phyloP scores from a whole-genome alignment of 257 asterid genomes.

The Striga asiatica region DNA sequence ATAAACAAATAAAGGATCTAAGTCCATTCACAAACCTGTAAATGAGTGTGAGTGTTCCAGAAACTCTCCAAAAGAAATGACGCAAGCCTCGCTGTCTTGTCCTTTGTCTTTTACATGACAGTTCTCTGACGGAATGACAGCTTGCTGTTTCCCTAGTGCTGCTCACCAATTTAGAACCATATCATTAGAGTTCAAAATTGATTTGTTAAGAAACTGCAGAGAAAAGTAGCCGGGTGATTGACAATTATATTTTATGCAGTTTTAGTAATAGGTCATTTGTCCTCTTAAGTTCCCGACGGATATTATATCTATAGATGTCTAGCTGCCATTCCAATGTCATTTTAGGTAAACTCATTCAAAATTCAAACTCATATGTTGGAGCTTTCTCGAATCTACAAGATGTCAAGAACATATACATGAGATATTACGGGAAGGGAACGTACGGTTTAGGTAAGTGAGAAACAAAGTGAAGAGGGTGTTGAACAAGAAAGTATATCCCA shows the following conservation, averaged over 20 bases:
- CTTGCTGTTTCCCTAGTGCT: conserved; percentile 65
- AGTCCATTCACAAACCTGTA: conserved; percentile 26
- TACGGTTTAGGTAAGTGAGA: conserved; percentile 65
- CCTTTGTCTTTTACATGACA: conserved; percentile 24
- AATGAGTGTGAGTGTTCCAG: conserved; percentile 54
- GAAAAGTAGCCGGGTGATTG: too few relatives aligned
- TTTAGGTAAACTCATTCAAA: conserved; percentile 5
- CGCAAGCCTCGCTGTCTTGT: conserved; percentile 25
- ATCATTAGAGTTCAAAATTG: conserved; percentile 1
- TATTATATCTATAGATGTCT: background rate
- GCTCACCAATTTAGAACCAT: conserved; percentile 20
- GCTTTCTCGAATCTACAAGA: conserved; percentile 9
- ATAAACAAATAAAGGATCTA: conserved; percentile 13
- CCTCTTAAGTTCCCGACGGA: too few relatives aligned
- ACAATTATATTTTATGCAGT: too few relatives aligned
- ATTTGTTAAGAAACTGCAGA: background rate
- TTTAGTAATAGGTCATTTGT: too few relatives aligned
- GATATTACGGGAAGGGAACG: conserved; percentile 27
- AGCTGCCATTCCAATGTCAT: background rate
- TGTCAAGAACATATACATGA: background rate
- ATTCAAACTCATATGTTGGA: conserved; percentile 1
- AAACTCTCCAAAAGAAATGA: conserved; percentile 40
- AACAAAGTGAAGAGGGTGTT: conserved; percentile 40
- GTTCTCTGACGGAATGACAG: conserved; percentile 35
- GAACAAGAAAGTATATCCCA: conserved; percentile 46